These are phyloP conservation scores for Aspergillus wentii DNA, from an alignment of 495 filamentous ascomycete species.

Conservation along the genomic window DNA sequence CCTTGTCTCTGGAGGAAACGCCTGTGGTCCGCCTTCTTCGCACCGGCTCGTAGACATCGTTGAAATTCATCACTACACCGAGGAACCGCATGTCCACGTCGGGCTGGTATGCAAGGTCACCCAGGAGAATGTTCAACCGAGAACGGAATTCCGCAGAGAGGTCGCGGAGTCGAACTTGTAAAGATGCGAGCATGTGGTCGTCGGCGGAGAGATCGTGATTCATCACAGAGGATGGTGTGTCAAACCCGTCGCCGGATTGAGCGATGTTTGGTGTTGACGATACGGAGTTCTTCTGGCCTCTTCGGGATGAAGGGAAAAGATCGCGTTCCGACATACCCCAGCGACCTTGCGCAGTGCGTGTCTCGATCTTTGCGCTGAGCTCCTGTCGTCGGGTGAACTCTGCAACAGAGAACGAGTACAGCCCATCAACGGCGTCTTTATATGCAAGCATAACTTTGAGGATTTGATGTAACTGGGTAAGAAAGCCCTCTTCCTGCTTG, in stretches of 20 bases:
- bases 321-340: constrained; percentile 63
- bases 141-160: constrained; percentile 70
- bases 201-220: constrained; percentile 38
- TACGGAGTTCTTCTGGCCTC: constrained; percentile 17
- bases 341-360: constrained; percentile 52
- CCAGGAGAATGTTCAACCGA: constrained; percentile 73
- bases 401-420: constrained; percentile 89
- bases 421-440: constrained; percentile 86
- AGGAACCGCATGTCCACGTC: constrained; percentile 95
- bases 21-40: constrained; percentile 45
- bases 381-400: constrained; percentile 93
- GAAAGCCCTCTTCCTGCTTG: constrained; percentile 73
- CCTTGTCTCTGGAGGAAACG: constrained; percentile 30
- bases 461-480: constrained; percentile 84
- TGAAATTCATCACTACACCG: constrained; percentile 97
- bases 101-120: constrained; percentile 87
- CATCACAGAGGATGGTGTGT: constrained; percentile 27
- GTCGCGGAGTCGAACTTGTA: constrained; percentile 64
- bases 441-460: constrained; percentile 92
- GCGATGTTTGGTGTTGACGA: constrained; percentile 28
- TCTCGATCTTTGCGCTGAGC: constrained; percentile 65
- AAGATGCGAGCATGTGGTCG: constrained; percentile 66
- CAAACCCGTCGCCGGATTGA: constrained; percentile 20
- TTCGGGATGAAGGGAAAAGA: constrained; percentile 20
- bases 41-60: constrained; percentile 84